phyloP scores from a whole-genome alignment of 495 filamentous ascomycete genomes.

The Lichenothelia convexa region DNA sequence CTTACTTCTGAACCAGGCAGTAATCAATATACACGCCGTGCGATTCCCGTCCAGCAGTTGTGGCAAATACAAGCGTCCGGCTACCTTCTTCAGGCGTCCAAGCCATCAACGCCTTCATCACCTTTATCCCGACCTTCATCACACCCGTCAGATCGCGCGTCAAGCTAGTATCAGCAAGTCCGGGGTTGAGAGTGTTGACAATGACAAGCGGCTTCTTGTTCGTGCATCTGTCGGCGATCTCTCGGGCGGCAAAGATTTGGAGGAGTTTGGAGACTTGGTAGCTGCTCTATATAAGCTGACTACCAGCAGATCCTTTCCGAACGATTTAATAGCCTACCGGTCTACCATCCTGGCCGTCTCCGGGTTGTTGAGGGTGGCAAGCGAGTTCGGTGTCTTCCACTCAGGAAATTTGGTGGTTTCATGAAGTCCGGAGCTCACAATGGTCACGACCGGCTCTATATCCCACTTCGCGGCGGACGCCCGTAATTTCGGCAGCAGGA shows the following conservation, averaged over 20 bases:
- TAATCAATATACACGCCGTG: conserved; percentile 1
- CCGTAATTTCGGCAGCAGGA: conserved; percentile 31
- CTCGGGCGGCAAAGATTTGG: background rate
- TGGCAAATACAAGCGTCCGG: background rate
- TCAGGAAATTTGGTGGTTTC: conserved; percentile 2
- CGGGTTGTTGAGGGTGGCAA: conserved; percentile 1
- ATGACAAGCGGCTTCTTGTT: background rate
- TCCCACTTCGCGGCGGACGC: background rate
- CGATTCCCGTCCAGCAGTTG: background rate
- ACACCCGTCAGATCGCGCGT: no score
- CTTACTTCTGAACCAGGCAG: conserved; percentile 1
- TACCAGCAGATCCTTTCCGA: background rate
- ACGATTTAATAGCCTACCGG: background rate
- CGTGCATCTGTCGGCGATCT: background rate
- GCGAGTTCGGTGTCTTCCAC: background rate
- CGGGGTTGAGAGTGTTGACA: background rate
- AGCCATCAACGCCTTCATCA: background rate
- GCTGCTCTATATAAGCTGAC: background rate
- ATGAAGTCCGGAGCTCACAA: conserved; percentile 3
- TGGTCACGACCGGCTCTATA: background rate
- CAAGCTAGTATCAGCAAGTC: background rate
- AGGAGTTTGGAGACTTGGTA: conserved; percentile 1
- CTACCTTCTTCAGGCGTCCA: conserved; percentile 1
- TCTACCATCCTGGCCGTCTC: background rate
- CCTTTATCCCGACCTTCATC: background rate